Evolutionary conservation across 108 stramenopile species (phyloP), one percentile per base, ranked within the genome.

Genomic region (Bacterosira constricta): DNA sequence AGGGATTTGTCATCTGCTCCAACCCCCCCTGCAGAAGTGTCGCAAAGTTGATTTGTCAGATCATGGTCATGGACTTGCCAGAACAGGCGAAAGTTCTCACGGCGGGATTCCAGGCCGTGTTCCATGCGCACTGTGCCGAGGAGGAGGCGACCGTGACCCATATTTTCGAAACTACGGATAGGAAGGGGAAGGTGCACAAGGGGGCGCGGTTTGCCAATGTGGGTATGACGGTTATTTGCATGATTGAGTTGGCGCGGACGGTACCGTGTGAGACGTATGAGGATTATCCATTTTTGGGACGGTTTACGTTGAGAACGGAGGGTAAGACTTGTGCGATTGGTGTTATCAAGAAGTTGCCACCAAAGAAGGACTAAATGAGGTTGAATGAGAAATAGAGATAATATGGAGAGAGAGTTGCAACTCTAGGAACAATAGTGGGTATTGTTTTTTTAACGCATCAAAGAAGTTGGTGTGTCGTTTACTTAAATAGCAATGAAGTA

Each of bases 261-360:
- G 91, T 90, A 57, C 97, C 97, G 47, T 70, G 96, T 29, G 99
- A 98, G 65, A 82, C 90, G 9, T 99, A 85, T 73, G 96, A 94
- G 8, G 83, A 90, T 49, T 86, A 92, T 75, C 91, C 94, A 25
- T 97, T 97, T 65, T 73, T 99, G 37, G 99, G 99, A 29, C 83
- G 99, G 38, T 97, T 99, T 78, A 99, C 99, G 21, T 84, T 99
- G 27, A 87, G 99, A 68, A 98, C 97, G 32, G 99, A 99, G 73
- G 99, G 99, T 56, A 96, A 96, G 83, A 98, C 99, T 26, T 96
- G 99, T 51, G 98, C 97, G 29, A 98, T 99, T 79, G 99, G 99
- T 5, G 98, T 96, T 49, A 89, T 99, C 32, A 90, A 91, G 26
- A 96, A 96, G 83, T 83, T 96, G 59, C 95, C 95, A 29, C 92